Evolutionary conservation across 2,329 filamentous ascomycete genomes (phyloP).

Genomic region (Epichloe glyceriae): DNA sequence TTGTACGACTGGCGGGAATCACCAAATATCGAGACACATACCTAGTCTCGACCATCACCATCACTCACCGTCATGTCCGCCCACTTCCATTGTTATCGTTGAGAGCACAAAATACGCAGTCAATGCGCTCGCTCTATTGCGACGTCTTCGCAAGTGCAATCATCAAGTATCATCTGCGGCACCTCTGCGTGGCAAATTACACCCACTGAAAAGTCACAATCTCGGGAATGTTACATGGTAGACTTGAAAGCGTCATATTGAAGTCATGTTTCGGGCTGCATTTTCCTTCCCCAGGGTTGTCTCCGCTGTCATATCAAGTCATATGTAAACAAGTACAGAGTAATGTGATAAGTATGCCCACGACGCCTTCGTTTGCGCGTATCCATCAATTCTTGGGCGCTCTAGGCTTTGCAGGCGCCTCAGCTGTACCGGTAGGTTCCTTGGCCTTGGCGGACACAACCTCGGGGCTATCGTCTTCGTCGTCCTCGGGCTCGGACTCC

Average conservation of each 20-base stretch:
- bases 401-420: not conserved
- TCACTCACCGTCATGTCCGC: no score
- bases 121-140: no score
- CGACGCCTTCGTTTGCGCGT: not conserved
- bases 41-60: no score
- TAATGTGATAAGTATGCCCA: not conserved
- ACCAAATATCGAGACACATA: no score
- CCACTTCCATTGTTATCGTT: no score
- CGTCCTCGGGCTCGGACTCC: conserved; percentile 25
- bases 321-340: not conserved
- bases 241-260: not conserved
- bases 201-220: not conserved
- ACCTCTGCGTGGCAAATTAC: no score
- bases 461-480: conserved; percentile 21
- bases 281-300: not conserved
- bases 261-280: not conserved
- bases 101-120: no score
- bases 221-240: not conserved
- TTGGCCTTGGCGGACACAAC: conserved; percentile 9
- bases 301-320: not conserved
- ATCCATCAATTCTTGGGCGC: conserved; percentile 8
- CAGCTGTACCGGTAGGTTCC: not conserved
- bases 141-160: no score
- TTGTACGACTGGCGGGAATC: no score
- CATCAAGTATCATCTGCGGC: no score